These are phyloP conservation scores for Solanum chaucha DNA, from an alignment of 257 asterid genomes.

Conservation along the genomic window DNA sequence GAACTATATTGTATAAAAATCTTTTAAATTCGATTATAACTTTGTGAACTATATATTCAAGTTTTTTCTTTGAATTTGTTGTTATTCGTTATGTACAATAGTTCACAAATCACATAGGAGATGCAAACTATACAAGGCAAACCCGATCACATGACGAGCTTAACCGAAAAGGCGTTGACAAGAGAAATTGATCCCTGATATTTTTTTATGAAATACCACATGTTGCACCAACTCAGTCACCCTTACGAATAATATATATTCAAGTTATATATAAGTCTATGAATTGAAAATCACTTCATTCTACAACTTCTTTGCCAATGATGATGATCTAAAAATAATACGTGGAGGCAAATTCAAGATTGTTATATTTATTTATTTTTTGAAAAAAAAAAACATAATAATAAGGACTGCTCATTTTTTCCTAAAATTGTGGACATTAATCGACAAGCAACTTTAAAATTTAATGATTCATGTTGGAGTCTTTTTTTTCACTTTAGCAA, in stretches of 20 bases:
- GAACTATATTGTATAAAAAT: neutral
- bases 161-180: neutral
- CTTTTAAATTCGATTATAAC: neutral
- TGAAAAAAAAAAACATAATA: neutral
- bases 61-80: neutral
- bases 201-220: neutral
- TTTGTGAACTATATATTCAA: neutral
- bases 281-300: neutral
- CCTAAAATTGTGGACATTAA: neutral
- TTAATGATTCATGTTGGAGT: neutral
- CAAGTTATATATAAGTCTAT: neutral
- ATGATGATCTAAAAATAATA: neutral
- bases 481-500: neutral
- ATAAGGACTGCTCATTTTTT: neutral
- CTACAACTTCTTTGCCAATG: neutral
- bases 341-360: neutral
- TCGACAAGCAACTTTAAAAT: neutral
- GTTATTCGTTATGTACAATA: neutral
- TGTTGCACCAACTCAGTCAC: neutral
- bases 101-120: neutral
- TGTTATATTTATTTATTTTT: neutral
- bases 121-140: neutral
- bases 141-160: fast-evolving
- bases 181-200: neutral
- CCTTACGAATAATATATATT: neutral